phyloP scores from a whole-genome alignment of 2,329 filamentous ascomycete species.

The Claviceps fusiformis region DNA sequence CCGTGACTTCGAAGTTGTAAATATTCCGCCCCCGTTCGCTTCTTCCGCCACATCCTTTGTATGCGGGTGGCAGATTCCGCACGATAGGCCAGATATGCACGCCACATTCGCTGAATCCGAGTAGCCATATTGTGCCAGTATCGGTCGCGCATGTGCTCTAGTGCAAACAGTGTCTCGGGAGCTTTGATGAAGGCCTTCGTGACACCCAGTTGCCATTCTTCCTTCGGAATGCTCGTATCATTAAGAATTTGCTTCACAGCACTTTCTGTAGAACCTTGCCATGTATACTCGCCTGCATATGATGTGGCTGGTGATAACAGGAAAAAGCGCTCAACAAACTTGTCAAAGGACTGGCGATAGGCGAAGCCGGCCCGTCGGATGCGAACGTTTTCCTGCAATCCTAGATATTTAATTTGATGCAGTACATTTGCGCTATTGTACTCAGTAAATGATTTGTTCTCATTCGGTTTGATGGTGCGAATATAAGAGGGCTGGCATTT shows the following conservation, averaged over 20 bases:
- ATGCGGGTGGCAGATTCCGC: conserved; percentile 88
- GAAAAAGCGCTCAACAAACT: conserved; percentile 96
- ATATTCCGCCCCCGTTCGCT: conserved; percentile 80
- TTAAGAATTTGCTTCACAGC: conserved; percentile 88
- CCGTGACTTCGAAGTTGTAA: conserved; percentile 80
- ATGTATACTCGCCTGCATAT: conserved; percentile 94
- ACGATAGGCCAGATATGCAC: conserved; percentile 86
- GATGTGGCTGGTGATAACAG: conserved; percentile 86
- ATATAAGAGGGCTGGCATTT: conserved; percentile 97
- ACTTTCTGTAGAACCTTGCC: conserved; percentile 76
- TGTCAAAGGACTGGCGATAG: conserved; percentile 93
- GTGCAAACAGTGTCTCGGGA: conserved; percentile 87
- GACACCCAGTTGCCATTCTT: conserved; percentile 95
- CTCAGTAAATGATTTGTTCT: conserved; percentile 91
- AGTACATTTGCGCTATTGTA: conserved; percentile 87
- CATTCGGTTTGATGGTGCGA: conserved; percentile 97
- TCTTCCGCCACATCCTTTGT: conserved; percentile 89
- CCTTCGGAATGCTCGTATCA: conserved; percentile 86
- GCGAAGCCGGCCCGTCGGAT: conserved; percentile 94
- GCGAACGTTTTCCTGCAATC: conserved; percentile 97
- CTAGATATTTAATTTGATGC: conserved; percentile 97
- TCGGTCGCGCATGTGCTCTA: conserved; percentile 93
- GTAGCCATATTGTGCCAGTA: conserved; percentile 99
- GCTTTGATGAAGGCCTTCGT: conserved; percentile 98
- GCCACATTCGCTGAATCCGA: conserved; percentile 92